These are phyloP conservation scores for Vitis vinifera DNA, from an alignment of 164 flowering plant species.

Conservation along the genomic window DNA sequence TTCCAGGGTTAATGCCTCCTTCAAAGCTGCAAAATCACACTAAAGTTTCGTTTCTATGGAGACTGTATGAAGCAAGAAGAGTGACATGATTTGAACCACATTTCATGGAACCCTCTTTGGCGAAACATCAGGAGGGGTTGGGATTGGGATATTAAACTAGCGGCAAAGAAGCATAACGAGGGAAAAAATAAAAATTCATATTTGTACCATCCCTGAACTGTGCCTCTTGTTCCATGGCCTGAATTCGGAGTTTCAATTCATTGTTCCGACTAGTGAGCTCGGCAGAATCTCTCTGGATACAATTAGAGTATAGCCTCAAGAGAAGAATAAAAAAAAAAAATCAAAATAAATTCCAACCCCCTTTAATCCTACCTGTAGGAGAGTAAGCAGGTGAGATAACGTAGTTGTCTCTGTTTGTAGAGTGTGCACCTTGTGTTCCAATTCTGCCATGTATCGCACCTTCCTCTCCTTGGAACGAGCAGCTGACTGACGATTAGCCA, in stretches of 20 bases:
- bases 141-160: not conserved
- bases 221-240: constrained; percentile 70
- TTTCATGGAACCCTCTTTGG: not conserved
- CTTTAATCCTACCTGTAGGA: constrained; percentile 26
- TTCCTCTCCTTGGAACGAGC: constrained; percentile 44
- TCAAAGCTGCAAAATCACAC: constrained; percentile 44
- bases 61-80: no score
- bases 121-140: not conserved
- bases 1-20: constrained; percentile 62
- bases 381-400: constrained; percentile 36
- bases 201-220: constrained; percentile 58
- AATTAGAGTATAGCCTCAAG: no score
- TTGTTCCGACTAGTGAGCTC: constrained; percentile 56
- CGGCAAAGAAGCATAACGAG: not conserved
- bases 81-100: not conserved
- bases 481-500: constrained; percentile 44
- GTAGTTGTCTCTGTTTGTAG: constrained; percentile 40
- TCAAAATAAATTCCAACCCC: not conserved
- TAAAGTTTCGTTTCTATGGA: no score
- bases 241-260: constrained; percentile 62
- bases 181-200: not conserved
- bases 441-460: constrained; percentile 30
- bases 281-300: constrained; percentile 50
- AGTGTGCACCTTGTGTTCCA: constrained; percentile 44
- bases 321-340: not conserved